Conservation (phyloP, 768 basidiomycete genomes). For the Tricholoma sp. region DNA sequence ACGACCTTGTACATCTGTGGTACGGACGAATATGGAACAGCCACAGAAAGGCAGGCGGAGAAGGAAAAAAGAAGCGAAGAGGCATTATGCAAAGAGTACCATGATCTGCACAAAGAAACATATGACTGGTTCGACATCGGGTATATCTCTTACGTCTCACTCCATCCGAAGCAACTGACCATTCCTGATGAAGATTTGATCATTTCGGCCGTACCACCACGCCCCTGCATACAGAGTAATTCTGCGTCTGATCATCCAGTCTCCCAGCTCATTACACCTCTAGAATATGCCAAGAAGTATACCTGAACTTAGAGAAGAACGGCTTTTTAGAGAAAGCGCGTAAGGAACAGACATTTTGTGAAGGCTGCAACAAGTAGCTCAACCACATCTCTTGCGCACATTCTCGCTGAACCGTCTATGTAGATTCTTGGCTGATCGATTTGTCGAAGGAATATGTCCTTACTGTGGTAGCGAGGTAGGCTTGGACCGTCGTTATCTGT, state of each 20-base stretch:
- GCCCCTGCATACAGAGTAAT: slow-evolving; percentile 81
- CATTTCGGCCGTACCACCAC: slow-evolving; percentile 96
- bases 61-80: slow-evolving; percentile 79
- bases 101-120: slow-evolving; percentile 82
- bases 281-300: slow-evolving; percentile 90
- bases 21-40: slow-evolving; percentile 99
- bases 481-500: slow-evolving; percentile 13
- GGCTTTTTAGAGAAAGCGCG: slow-evolving; percentile 74
- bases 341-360: slow-evolving; percentile 93
- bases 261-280: not conserved
- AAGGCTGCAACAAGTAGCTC: slow-evolving; percentile 77
- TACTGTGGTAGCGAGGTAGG: slow-evolving; percentile 79
- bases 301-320: slow-evolving; percentile 76
- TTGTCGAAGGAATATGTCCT: slow-evolving; percentile 97
- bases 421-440: slow-evolving; percentile 94
- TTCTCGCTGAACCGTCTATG: not conserved
- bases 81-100: slow-evolving; percentile 87
- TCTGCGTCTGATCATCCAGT: not conserved
- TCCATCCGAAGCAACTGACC: slow-evolving; percentile 2
- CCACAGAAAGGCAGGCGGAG: slow-evolving; percentile 94
- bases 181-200: slow-evolving; percentile 62
- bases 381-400: not conserved
- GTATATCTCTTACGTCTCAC: slow-evolving; percentile 29
- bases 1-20: slow-evolving; percentile 94
- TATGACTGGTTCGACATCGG: slow-evolving; percentile 98